Evolutionary conservation across 495 filamentous ascomycete species (phyloP).

Genomic region (Bryoglossum gracile): DNA sequence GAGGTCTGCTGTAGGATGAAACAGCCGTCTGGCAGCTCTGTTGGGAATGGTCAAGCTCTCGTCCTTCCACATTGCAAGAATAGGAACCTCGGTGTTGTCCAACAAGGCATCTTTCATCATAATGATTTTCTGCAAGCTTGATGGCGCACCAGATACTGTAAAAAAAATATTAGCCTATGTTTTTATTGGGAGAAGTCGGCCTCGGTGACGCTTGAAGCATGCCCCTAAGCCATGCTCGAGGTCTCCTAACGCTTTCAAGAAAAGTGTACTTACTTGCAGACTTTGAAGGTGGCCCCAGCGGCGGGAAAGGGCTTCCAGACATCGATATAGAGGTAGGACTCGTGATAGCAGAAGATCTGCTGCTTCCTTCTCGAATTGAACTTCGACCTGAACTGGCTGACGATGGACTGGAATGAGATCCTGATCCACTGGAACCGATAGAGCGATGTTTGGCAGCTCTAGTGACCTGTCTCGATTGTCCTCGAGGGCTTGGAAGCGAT

Average conservation of each 20-base stretch:
- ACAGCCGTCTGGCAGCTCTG: constrained; percentile 48
- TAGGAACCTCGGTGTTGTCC: constrained; percentile 58
- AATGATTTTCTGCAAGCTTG: constrained; percentile 54
- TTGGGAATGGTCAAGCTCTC: constrained; percentile 59
- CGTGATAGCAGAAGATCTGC: constrained; percentile 32
- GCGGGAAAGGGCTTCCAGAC: constrained; percentile 47
- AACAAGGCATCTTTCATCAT: constrained; percentile 65
- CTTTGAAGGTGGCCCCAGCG: constrained; percentile 48
- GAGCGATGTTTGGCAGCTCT: constrained; percentile 16
- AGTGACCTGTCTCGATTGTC: constrained; percentile 23
- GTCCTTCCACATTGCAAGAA: constrained; percentile 68
- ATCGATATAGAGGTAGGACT: constrained; percentile 36
- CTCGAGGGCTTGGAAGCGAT: constrained; percentile 15
- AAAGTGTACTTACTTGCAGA: too few species aligned
- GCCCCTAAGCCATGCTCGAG: too few species aligned
- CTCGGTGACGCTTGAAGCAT: too few species aligned
- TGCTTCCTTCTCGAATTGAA: constrained; percentile 26
- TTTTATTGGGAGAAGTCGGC: too few species aligned
- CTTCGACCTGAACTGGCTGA: constrained; percentile 34
- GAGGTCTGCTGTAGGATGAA: constrained; percentile 34
- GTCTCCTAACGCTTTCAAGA: too few species aligned
- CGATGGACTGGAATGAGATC: constrained; percentile 33
- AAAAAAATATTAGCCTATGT: too few species aligned
- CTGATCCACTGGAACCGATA: constrained; percentile 22
- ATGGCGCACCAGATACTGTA: constrained; percentile 46